Evolutionary conservation across 176 grass and related monocot genomes (phyloP).

Genomic region (Triticum monococcum): DNA sequence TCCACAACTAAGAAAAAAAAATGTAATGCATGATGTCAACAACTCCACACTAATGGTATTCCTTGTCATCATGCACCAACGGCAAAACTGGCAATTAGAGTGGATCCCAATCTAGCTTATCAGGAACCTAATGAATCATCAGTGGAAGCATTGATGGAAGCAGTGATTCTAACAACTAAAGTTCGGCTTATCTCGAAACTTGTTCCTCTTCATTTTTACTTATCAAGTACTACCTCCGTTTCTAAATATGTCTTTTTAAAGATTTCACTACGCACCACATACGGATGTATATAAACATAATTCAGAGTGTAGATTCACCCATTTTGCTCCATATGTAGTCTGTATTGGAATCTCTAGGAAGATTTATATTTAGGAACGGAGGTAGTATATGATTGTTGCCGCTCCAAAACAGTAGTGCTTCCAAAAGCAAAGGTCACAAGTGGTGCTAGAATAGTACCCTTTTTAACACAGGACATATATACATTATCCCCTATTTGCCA

Average conservation of each 20-base stretch:
- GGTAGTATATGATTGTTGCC: not conserved
- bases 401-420: not conserved
- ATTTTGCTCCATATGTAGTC: no score
- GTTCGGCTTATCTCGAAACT: no score
- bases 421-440: constrained; percentile 18
- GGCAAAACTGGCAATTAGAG: not conserved
- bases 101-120: constrained; percentile 16
- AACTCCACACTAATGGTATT: not conserved
- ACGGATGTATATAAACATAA: no score
- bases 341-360: no score
- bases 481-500: not conserved
- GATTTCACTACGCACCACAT: no score
- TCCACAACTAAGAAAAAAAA: not conserved
- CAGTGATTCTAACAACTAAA: not conserved
- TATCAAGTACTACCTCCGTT: no score
- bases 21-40: not conserved
- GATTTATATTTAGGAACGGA: no score
- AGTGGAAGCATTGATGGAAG: not conserved
- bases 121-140: not conserved
- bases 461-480: no score
- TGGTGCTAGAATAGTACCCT: no score
- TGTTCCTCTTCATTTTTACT: no score
- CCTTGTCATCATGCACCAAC: not conserved
- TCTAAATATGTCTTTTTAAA: no score
- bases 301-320: no score